Conservation (phyloP, 1,284 basidiomycete genomes). For the Cryptococcus maquisensis region DNA sequence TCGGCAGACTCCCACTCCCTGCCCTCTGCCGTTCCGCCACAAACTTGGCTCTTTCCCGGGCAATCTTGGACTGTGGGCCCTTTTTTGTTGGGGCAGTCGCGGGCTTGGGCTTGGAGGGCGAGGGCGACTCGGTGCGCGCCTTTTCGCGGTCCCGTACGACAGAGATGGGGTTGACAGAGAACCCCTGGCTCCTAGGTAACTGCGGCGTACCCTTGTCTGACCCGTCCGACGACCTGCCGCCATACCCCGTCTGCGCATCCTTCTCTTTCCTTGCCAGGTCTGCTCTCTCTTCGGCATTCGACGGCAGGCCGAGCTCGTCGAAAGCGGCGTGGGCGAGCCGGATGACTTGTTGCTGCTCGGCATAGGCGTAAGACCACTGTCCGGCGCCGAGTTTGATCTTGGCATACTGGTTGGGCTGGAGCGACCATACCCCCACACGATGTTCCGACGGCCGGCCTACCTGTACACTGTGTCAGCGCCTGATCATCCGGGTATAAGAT, state of each 20-base stretch:
- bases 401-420: constrained; percentile 38
- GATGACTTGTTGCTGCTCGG: constrained; percentile 33
- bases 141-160: not conserved
- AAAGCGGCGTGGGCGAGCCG: constrained; percentile 36
- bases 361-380: constrained; percentile 37
- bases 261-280: constrained; percentile 34
- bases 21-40: constrained; percentile 11
- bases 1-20: constrained; percentile 4
- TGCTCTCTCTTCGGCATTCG: constrained; percentile 35
- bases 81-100: not conserved
- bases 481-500: not conserved
- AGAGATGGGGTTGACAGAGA: not conserved
- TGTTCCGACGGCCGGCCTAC: constrained; percentile 21
- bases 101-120: not conserved
- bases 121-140: not conserved
- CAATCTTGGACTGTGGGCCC: constrained; percentile 13
- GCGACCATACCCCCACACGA: constrained; percentile 19
- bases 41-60: constrained; percentile 15
- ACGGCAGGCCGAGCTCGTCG: constrained; percentile 34
- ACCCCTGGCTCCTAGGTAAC: not conserved
- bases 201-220: not conserved
- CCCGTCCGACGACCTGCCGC: not conserved
- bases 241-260: constrained; percentile 18
- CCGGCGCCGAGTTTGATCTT: constrained; percentile 41
- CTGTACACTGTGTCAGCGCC: constrained; percentile 8